Evolutionary conservation across 148 eudicot species (phyloP), one percentile per base, ranked within the genome.

Genomic region (Rhododendron mucronatum): DNA sequence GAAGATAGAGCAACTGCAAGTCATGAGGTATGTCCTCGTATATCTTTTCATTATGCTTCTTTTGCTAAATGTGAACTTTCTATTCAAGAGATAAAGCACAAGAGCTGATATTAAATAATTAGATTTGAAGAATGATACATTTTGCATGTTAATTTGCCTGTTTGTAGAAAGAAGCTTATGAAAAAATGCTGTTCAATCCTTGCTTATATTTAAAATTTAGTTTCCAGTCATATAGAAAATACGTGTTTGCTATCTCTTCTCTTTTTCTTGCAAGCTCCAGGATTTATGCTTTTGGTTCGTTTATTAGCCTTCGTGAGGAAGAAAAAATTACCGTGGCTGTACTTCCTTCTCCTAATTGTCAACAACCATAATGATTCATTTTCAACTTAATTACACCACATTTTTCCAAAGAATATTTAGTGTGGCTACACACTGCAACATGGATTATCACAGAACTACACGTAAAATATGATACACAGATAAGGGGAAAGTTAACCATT

Each of bases 1-100:
- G 92, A 90, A 82, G 90, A 87, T 83, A 86, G 88, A 86, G 85
- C 88, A 82, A 78, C 88, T 71, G 50, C 81, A 26, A 86, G 26
- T 59, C 71, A 74, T 45, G 90, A 89, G 94, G 94, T 92, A 80
- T 71, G 78, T 75, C 7, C n/a, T 69, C 37, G 45, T 79, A 61
- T 82, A 28, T 82, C 44, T 33, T 59, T 26, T 87, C 65, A 30
- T 84, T 18, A n/a, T 76, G 23, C 59, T 83, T 33, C 45, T 33
- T 71, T 53, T 57, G 47, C 23, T 55, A 15, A 39, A 50, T 84
- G 30, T 71, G 86, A 73, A 33, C 30, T 11, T 51, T 74, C 23
- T 16, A 3, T 35, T 21, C 15, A 28, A 10, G 53, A 30, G 55
- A 26, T 44, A 67, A 44, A 12, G 75, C 44, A 18, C 12, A 44